Conservation (phyloP, 768 basidiomycete species). For the Glaciozyma antarctica region DNA sequence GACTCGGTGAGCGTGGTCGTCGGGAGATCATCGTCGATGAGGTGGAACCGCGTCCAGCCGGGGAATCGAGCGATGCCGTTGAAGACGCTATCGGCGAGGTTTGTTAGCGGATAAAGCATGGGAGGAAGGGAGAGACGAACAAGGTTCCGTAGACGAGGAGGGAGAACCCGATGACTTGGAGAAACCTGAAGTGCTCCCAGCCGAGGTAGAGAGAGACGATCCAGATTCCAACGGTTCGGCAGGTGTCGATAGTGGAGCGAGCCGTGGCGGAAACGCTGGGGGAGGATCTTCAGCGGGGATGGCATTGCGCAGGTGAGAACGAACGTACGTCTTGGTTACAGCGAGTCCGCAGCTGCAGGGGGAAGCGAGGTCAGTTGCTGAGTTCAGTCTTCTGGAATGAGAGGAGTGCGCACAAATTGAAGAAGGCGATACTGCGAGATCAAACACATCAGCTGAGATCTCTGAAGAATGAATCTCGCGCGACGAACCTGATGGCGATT, state of each 20-base stretch:
- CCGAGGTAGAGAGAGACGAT: constrained; percentile 34
- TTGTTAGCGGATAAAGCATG: not conserved
- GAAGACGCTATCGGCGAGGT: constrained; percentile 18
- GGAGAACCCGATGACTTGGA: constrained; percentile 65
- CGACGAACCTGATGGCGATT: constrained; percentile 51
- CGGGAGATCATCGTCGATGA: not conserved
- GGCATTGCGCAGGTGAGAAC: too few species aligned
- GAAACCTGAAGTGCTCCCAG: constrained; percentile 31
- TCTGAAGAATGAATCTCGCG: not conserved
- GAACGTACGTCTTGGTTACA: constrained; percentile 32
- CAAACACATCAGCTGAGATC: not conserved
- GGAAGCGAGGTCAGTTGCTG: too few species aligned
- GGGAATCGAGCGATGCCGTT: constrained; percentile 33
- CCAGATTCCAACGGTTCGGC: constrained; percentile 94
- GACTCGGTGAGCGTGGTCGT: not conserved
- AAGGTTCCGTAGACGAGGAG: constrained; percentile 80
- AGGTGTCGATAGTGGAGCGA: constrained; percentile 83
- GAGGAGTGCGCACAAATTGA: constrained; percentile 51
- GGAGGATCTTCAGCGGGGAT: not conserved
- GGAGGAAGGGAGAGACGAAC: constrained; percentile 7
- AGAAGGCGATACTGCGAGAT: constrained; percentile 52
- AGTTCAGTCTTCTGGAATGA: too few species aligned
- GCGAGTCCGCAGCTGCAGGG: constrained; percentile 28
- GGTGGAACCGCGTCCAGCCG: constrained; percentile 12
- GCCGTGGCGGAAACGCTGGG: constrained; percentile 83